Base-by-base conservation (phyloP, 768 basidiomycete genomes). In the Cantharellus anzutake region DNA sequence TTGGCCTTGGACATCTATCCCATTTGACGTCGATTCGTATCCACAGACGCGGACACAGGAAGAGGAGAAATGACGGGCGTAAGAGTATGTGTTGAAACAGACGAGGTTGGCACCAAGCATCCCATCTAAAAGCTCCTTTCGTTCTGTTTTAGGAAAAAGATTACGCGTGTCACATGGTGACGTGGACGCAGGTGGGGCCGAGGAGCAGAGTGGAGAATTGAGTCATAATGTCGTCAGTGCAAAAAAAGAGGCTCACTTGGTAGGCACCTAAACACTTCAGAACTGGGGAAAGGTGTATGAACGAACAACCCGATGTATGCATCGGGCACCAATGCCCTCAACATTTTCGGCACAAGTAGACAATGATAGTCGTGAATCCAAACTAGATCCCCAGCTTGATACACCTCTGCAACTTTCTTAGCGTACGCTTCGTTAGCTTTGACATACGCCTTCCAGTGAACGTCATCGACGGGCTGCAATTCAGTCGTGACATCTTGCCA, bases 301-400 rank as follows among this genome's bases (percentile, higher is more conserved):
- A 97, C 85, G 71, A 97, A 99, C 62, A 99, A 79, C 2, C 93
- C 94, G 48, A 94, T 74, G 62, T 83, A 79, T 55, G 79, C 82
- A 75, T 64, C 73, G 51, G 70, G 66, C 39, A 89, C 73, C 14
- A 78, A 71, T 67, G 80, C 80, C 59, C 94, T 81, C 60, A 97
- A 73, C 65, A 94, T 76, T 66, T 83, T 80, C 3, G 94, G 94
- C 2, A 90, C 82, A 60, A 98, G 81, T 59, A 98, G 79, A 41
- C 97, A 77, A 68, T 99, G 94, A 74, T 99, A 99, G 74, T 98
- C 94, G 70, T 88, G 86, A 5, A 90, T 79, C 87, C 87, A 87
- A 64, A 98, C 80, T 38, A 99, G 76, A 69, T 99, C 94, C n/a
- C 93, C 91, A 0, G 84, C 82, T 53, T 73, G 75, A 73, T 91